Conservation (phyloP, 768 basidiomycete genomes). For the Dictyophora rubrovolvata region DNA sequence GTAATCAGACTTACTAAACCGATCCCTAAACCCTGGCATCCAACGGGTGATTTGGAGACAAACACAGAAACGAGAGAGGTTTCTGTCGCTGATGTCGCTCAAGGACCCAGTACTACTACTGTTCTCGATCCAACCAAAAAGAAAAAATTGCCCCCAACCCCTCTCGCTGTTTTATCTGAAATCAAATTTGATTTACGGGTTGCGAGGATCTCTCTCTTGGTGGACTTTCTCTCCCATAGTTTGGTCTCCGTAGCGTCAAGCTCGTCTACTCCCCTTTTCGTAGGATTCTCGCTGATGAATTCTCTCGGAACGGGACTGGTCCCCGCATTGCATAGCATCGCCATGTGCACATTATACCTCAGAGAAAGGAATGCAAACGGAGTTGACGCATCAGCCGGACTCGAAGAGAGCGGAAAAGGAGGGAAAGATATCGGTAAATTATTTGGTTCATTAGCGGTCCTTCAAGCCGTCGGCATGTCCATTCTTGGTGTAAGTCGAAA, state of each 20-base stretch:
- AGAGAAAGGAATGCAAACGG: not conserved
- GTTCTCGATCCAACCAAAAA: constrained; percentile 12
- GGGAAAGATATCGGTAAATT: constrained; percentile 38
- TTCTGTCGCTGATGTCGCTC: constrained; percentile 5
- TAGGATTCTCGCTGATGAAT: constrained; percentile 49
- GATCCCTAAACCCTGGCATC: constrained; percentile 11
- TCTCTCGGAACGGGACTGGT: constrained; percentile 59
- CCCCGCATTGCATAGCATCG: constrained; percentile 64
- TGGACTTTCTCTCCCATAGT: constrained; percentile 56
- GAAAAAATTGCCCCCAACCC: constrained; percentile 35
- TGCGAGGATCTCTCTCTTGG: constrained; percentile 49
- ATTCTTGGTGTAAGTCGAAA: constrained; percentile 35
- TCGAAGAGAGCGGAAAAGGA: constrained; percentile 24
- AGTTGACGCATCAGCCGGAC: constrained; percentile 1
- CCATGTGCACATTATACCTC: constrained; percentile 47
- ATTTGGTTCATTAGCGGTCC: constrained; percentile 62
- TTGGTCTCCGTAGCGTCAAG: constrained; percentile 40
- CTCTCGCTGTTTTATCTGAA: constrained; percentile 45
- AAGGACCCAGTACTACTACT: constrained; percentile 16
- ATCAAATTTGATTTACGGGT: constrained; percentile 61
- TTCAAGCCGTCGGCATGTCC: constrained; percentile 57
- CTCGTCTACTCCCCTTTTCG: constrained; percentile 35
- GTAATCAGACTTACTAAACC: constrained; percentile 54
- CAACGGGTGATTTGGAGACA: not conserved
- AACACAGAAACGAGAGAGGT: not conserved